Evolutionary conservation across 2,329 filamentous ascomycete species (phyloP), one percentile per base, ranked within the genome.

Genomic region (Neurospora sp.): DNA sequence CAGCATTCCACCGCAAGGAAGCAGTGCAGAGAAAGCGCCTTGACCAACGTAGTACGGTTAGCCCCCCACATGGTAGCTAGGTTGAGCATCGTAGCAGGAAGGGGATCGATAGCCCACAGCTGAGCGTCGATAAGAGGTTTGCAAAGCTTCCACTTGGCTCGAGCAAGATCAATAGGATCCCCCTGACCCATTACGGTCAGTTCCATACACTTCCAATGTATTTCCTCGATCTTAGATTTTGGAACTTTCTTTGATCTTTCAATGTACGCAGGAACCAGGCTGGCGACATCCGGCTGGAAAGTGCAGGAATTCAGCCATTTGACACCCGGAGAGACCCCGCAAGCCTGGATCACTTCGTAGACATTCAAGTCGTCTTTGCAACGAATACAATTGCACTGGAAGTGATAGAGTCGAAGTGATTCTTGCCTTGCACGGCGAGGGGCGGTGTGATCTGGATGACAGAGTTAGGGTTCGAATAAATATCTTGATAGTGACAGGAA

Each of bases 321-420:
- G 13, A 33, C 52, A 62, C 52, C 52, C 11, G 23, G 13, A 33
- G 52, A 62, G 15, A 62, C 52, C 6, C 52, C 52, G 52, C 52
- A 62, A 62, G 13, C 52, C 23, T 62, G 13, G 15, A 62, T 62
- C 39, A 84, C 83, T 70, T 87, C 80, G 73, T 89, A 89, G 66
- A 86, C 80, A 70, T 85, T 83, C 28, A 88, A 78, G 73, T 89
- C 81, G 15, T 82, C 77, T 11, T 74, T 75, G 75, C 87, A 89
- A 39, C 85, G 82, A 13, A 72, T 76, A 70, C 87, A 89, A 23
- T 70, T 72, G 74, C 87, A 89, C 8, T 78, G 73, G 73, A 89
- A 89, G 73, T 83, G 82, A 74, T 88, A 89, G 11, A 81, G 78
- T 33, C 76, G 75, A 6, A 89, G 79, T 0, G 80, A 80, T 67